Conservation (phyloP, 2,329 filamentous ascomycete species). For the Neurospora crassa region DNA sequence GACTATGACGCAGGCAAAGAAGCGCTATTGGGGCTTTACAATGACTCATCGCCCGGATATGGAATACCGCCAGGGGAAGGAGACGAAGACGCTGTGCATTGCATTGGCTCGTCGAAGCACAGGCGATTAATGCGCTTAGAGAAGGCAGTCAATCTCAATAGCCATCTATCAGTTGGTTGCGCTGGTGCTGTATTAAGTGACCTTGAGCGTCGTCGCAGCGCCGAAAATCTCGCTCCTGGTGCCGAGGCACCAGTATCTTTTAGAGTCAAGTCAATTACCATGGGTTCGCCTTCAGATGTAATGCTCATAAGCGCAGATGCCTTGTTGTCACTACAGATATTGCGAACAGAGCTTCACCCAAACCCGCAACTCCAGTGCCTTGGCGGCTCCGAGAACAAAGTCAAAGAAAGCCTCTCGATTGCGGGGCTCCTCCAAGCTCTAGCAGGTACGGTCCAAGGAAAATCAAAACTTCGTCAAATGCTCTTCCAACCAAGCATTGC, state of each 20-base stretch:
- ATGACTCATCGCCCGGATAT: neutral
- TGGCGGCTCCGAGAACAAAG: slow-evolving; percentile 46
- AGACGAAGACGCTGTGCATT: slow-evolving; percentile 21
- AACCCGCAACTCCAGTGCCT: slow-evolving; percentile 69
- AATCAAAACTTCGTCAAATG: slow-evolving; percentile 59
- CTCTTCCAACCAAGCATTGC: slow-evolving; percentile 74
- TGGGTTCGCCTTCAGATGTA: slow-evolving; percentile 56
- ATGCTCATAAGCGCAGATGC: slow-evolving; percentile 81
- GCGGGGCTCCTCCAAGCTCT: slow-evolving; percentile 74
- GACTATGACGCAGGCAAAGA: slow-evolving; percentile 54
- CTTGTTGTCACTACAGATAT: slow-evolving; percentile 72
- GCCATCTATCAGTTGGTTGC: slow-evolving; percentile 67
- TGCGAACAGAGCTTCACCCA: slow-evolving; percentile 74
- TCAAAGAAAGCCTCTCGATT: slow-evolving; percentile 74
- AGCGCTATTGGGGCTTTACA: slow-evolving; percentile 41
- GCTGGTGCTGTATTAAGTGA: slow-evolving; percentile 79
- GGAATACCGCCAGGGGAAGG: slow-evolving; percentile 16
- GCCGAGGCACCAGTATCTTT: slow-evolving; percentile 44
- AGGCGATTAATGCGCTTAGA: slow-evolving; percentile 59
- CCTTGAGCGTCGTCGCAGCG: slow-evolving; percentile 57
- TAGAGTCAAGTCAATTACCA: slow-evolving; percentile 54
- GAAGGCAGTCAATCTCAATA: slow-evolving; percentile 65
- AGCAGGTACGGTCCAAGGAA: slow-evolving; percentile 72
- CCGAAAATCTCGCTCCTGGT: slow-evolving; percentile 53
- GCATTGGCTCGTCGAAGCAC: slow-evolving; percentile 43